Percentiles rank a stretch among this genome's conserved stretches.
Evolutionary conservation across 1,284 basidiomycete species (phyloP).

Genomic region (Taiwanofungus camphoratus): DNA sequence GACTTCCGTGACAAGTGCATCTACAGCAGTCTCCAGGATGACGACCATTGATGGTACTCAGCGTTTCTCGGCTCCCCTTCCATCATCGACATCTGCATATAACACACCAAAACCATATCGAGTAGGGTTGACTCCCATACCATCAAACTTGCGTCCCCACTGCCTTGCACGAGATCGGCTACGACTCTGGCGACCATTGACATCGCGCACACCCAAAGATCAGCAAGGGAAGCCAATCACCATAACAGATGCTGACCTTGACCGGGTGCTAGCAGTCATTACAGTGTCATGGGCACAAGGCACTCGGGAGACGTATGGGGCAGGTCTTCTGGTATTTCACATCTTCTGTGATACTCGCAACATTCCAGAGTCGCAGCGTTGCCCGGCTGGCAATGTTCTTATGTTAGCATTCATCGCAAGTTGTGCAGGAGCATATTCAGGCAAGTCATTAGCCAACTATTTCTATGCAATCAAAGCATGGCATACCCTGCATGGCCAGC

Average conservation of each 20-base stretch:
- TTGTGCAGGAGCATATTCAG: slow-evolving; percentile 17
- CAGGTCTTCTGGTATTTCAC: slow-evolving; percentile 11
- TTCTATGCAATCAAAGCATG: slow-evolving; percentile 25
- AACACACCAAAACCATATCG: background rate
- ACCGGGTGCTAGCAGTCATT: background rate
- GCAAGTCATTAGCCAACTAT: slow-evolving; percentile 26
- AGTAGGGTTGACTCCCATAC: slow-evolving; percentile 14
- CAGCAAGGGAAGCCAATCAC: background rate
- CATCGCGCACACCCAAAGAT: background rate
- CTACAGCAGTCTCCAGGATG: background rate
- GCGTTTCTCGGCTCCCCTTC: background rate
- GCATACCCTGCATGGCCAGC: slow-evolving; percentile 30
- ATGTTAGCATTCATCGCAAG: slow-evolving; percentile 11
- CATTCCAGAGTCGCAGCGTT: slow-evolving; percentile 5
- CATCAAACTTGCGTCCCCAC: slow-evolving; percentile 20
- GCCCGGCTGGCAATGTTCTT: slow-evolving; percentile 3
- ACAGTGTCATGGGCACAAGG: background rate
- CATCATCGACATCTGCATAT: background rate
- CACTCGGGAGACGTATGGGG: slow-evolving; percentile 8
- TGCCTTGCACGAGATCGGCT: slow-evolving; percentile 17
- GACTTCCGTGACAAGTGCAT: background rate
- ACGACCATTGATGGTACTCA: background rate
- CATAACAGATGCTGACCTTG: background rate
- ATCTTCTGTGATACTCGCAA: slow-evolving; percentile 8
- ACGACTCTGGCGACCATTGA: slow-evolving; percentile 9